These are phyloP conservation scores for Aspergillus bertholletiae DNA, from an alignment of 495 filamentous ascomycete genomes.

Conservation along the genomic window DNA sequence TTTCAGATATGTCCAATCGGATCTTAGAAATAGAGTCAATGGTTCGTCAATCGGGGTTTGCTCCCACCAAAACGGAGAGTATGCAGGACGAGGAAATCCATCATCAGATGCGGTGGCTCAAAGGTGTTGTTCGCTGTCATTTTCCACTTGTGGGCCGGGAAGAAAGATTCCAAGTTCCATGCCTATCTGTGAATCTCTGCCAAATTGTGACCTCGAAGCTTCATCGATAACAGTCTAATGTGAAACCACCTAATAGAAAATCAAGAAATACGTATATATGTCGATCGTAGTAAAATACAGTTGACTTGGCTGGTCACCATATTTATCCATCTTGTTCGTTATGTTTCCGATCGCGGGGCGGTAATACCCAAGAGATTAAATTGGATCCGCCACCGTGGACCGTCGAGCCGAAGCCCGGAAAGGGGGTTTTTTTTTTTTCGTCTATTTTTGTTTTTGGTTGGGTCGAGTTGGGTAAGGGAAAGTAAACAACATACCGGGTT, in stretches of 20 bases:
- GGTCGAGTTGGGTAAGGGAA: not conserved
- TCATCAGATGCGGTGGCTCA: not conserved
- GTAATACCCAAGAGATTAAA: not conserved
- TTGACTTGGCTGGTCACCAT: not conserved
- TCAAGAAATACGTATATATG: too few relatives aligned
- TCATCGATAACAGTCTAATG: not conserved
- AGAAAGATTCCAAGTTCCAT: not conserved
- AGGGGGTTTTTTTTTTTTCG: not conserved
- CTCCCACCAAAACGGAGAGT: too few relatives aligned
- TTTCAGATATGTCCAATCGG: not conserved
- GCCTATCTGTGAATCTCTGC: not conserved
- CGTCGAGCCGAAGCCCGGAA: not conserved
- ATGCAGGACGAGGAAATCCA: not conserved
- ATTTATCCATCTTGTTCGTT: not conserved
- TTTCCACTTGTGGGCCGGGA: not conserved
- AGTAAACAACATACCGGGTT: conserved; percentile 20
- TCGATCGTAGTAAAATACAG: too few relatives aligned
- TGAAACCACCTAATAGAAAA: not conserved
- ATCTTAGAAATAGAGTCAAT: not conserved
- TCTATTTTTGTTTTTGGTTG: not conserved
- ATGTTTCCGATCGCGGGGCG: not conserved
- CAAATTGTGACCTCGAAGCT: not conserved
- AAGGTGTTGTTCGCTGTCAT: not conserved
- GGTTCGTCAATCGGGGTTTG: not conserved
- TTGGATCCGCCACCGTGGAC: not conserved